Evolutionary conservation across 306 rosid species (phyloP), one percentile per base, ranked within the genome.

Genomic region (Vigna angularis): DNA sequence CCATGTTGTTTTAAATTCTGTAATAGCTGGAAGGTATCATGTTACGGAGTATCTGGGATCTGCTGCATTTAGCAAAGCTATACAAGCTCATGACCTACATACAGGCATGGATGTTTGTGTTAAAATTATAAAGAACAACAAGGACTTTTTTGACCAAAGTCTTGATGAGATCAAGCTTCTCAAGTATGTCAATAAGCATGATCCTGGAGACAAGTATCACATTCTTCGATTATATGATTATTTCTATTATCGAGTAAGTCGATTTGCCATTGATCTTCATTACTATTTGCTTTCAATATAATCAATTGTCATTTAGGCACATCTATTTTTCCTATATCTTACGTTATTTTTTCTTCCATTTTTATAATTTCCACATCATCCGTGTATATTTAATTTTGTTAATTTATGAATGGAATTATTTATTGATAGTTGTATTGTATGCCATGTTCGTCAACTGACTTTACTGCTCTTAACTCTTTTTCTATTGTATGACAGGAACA

Each of bases 81-180:
- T 93, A 62, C 97, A 93, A 81, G 97, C 97, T 40, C 97, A 93
- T 86, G 97, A 93, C 69, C 84, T 90, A 76, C 97, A 92, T 70
- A 92, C 96, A 4, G 93, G 96, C 84, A 87, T 93, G 93, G 97
- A 93, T 85, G 96, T 93, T 36, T 93, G 97, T 82, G 89, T 93
- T 58, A 93, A 93, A 86, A 89, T 93, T 70, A 93, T 93, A 79
- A 93, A 93, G 90, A 93, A 93, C 92, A 93, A 93, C 96, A 93
- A 93, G 79, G 97, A 93, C 77, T 93, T 93, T 70, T 93, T 93
- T 86, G 96, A 93, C 84, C 97, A 93, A 83, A 93, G 96, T 77
- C 96, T 93, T 74, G 97, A 93, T 74, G 97, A 90, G 91, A 93
- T 93, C 82, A 93, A 93, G 91, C 97, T 93, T 85, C 96, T 93